Percentiles rank a stretch among this genome's conserved stretches.
These are phyloP conservation scores for Blastocystis sp. DNA, from an alignment of 352 stramenopile genomes.

Conservation along the genomic window DNA sequence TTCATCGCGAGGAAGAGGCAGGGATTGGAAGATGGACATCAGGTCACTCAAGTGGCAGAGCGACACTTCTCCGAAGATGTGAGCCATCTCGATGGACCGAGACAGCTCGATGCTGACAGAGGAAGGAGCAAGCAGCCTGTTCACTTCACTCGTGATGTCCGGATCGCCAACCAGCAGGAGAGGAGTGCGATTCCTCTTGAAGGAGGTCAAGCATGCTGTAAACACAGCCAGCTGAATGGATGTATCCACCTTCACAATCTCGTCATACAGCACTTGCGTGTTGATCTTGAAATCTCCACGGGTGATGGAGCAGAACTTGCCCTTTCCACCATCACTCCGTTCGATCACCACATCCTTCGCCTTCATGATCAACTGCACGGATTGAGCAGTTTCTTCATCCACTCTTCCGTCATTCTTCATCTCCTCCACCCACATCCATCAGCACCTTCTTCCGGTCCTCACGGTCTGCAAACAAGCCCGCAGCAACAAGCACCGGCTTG, in stretches of 20 bases:
- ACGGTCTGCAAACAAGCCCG: neutral
- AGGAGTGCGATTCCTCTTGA: neutral
- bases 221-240: neutral
- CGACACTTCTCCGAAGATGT: neutral
- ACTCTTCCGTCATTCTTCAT: neutral
- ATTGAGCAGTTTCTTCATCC: neutral
- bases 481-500: neutral
- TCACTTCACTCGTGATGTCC: conserved; percentile 10
- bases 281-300: neutral
- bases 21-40: neutral
- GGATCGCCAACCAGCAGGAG: conserved; percentile 30
- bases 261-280: neutral
- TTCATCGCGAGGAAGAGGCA: neutral
- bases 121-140: neutral
- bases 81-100: neutral
- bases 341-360: neutral
- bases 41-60: neutral
- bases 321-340: neutral
- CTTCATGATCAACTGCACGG: neutral
- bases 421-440: neutral
- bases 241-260: neutral
- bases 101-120: neutral
- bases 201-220: neutral
- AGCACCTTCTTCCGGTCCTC: neutral
- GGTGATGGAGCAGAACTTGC: neutral